Evolutionary conservation across 768 basidiomycete species (phyloP).

Genomic region (Mycena crocata): DNA sequence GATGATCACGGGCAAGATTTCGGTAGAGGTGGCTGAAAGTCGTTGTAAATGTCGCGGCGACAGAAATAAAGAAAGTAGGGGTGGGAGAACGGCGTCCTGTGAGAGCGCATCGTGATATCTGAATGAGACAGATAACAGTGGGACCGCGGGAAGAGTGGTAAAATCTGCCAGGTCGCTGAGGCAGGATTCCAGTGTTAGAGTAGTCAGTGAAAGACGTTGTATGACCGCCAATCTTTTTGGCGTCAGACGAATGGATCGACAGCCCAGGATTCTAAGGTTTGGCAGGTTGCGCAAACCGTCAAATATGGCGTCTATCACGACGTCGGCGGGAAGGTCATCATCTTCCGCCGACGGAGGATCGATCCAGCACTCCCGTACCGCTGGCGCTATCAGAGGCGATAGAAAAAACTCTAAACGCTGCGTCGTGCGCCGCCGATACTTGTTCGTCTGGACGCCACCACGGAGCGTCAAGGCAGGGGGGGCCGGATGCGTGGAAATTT

Average conservation of each 20-base stretch:
- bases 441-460: slow-evolving; percentile 17
- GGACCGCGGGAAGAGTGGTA: slow-evolving; percentile 4
- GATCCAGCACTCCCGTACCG: slow-evolving; percentile 33
- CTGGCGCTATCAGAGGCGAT: slow-evolving; percentile 30
- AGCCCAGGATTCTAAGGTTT: slow-evolving; percentile 23
- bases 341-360: slow-evolving; percentile 29
- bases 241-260: slow-evolving; percentile 24
- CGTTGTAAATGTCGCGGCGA: slow-evolving; percentile 30
- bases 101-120: slow-evolving; percentile 11
- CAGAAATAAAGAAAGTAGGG: slow-evolving; percentile 30
- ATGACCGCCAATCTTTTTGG: slow-evolving; percentile 19
- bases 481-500: slow-evolving; percentile 25
- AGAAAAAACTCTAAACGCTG: slow-evolving; percentile 32
- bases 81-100: slow-evolving; percentile 15
- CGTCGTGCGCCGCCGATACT: slow-evolving; percentile 17
- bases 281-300: slow-evolving; percentile 30
- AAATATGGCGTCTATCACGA: slow-evolving; percentile 32
- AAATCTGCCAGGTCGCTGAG: slow-evolving; percentile 25
- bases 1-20: slow-evolving; percentile 19
- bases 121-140: slow-evolving; percentile 23
- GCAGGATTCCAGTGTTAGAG: slow-evolving; percentile 29
- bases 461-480: slow-evolving; percentile 12
- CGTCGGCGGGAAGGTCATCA: slow-evolving; percentile 32
- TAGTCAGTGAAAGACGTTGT: slow-evolving; percentile 17
- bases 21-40: slow-evolving; percentile 17